Evolutionary conservation across 805 yeast genomes (phyloP).

Genomic region (Candida boidinii): DNA sequence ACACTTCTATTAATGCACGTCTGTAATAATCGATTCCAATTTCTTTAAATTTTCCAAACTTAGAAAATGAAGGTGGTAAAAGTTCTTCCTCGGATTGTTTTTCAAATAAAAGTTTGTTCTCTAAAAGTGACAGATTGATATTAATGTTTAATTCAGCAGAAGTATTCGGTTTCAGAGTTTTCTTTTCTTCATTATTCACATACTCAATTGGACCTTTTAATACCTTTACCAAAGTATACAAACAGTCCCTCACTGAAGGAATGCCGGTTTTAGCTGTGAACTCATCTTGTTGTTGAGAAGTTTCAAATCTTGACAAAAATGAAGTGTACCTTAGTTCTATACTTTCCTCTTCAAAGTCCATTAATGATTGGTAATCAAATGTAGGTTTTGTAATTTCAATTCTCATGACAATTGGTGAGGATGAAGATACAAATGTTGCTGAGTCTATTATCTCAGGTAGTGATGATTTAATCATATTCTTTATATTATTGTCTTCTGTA

Average conservation of each 20-base stretch:
- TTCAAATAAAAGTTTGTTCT: conserved; percentile 37
- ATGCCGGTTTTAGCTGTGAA: conserved; percentile 18
- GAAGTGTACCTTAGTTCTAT: conserved; percentile 44
- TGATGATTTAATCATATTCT: conserved; percentile 8
- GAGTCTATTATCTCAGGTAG: conserved; percentile 33
- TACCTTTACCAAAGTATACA: conserved; percentile 52
- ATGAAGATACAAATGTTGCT: conserved; percentile 37
- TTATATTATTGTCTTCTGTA: conserved; percentile 4
- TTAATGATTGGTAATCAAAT: conserved; percentile 38
- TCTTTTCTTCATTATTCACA: conserved; percentile 33
- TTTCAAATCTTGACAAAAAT: conserved; percentile 15
- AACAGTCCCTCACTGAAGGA: conserved; percentile 53
- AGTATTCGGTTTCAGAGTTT: conserved; percentile 46
- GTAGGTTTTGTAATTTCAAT: conserved; percentile 46
- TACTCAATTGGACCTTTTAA: conserved; percentile 57
- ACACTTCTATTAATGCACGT: conserved; percentile 46
- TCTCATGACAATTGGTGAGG: conserved; percentile 38
- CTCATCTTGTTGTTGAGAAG: conserved; percentile 4
- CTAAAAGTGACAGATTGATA: conserved; percentile 45
- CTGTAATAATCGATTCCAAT: conserved; percentile 39
- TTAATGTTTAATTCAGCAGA: conserved; percentile 43
- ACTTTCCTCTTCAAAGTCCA: conserved; percentile 35
- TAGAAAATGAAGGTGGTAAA: conserved; percentile 19
- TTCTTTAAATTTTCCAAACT: conserved; percentile 15
- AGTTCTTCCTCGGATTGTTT: conserved; percentile 21